Base-by-base conservation (phyloP, 768 basidiomycete species). In the Crucibulum laeve region DNA sequence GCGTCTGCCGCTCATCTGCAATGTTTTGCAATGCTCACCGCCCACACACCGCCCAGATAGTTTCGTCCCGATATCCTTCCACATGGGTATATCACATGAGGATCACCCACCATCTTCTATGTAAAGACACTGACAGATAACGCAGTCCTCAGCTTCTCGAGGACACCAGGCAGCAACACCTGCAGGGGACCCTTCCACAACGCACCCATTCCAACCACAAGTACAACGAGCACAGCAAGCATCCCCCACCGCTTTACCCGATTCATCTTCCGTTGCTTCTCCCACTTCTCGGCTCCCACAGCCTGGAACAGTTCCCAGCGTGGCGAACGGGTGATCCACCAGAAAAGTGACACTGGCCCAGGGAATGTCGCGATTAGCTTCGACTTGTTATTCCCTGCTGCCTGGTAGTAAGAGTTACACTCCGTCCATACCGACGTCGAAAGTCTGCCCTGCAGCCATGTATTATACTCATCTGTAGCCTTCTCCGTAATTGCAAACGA, bases 341-440 rank as follows among this genome's bases (percentile, higher is more conserved):
- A 79, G 52, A 77, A 74, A 24, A 74, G 56, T 7, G 59, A 44
- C 36, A 74, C 68, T 6, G 73, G 68, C 10, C 80, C 80, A 33
- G 80, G 80, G 58, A 80, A 82, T 8, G 68, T 75, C 13, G 68
- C 69, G 22, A 73, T 48, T 37, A 73, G 70, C 52, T 69, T 72
- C 8, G 65, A 67, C 53, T 65, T 53, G 47, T 63, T 61, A 48
- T 66, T 41, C 26, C 59, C 47, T 11, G 61, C 65, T 35, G 58
- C 62, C 38, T 67, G 59, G 54, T 82, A 82, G 54, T 73, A 80
- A 36, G 78, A 80, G 22, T 61, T 53, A 59, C 79, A 81, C 19
- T 71, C 68, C 28, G 68, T 67, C 71, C 75, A 80, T 40, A 80
- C 77, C 26, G 76, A 74, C 19, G 49, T 63, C 42, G 55, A 50